These are phyloP conservation scores for Letharia lupina DNA, from an alignment of 495 filamentous ascomycete species.

Conservation along the genomic window DNA sequence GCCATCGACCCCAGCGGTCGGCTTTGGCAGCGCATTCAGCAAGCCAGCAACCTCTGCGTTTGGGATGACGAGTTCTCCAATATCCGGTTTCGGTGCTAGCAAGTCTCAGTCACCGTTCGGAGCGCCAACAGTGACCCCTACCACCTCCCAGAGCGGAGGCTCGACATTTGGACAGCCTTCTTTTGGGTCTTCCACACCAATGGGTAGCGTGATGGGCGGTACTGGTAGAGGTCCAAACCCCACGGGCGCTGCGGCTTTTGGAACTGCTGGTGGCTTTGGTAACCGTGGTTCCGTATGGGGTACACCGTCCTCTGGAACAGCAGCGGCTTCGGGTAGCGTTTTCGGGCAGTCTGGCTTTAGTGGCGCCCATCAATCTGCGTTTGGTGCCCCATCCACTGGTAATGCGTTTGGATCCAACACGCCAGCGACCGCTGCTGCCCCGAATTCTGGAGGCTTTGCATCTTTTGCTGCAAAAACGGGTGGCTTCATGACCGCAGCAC, in stretches of 20 bases:
- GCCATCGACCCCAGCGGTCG: slow-evolving; percentile 23
- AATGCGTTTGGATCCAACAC: slow-evolving; percentile 11
- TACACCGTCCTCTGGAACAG: slow-evolving; percentile 23
- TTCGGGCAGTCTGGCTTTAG: slow-evolving; percentile 31
- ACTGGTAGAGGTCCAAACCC: neutral
- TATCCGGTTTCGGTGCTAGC: slow-evolving; percentile 30
- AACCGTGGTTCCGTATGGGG: slow-evolving; percentile 38
- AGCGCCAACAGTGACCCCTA: slow-evolving; percentile 15
- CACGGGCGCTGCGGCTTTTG: slow-evolving; percentile 41
- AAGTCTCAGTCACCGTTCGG: slow-evolving; percentile 26
- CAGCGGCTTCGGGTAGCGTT: slow-evolving; percentile 20
- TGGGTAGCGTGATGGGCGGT: slow-evolving; percentile 21
- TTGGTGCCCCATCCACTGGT: slow-evolving; percentile 18
- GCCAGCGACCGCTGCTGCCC: slow-evolving; percentile 16
- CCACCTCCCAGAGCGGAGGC: slow-evolving; percentile 17
- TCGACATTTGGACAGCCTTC: slow-evolving; percentile 39
- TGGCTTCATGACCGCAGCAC: slow-evolving; percentile 44
- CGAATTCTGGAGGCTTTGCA: slow-evolving; percentile 44
- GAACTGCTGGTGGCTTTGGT: slow-evolving; percentile 37
- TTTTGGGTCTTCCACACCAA: slow-evolving; percentile 42
- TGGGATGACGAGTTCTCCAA: slow-evolving; percentile 10
- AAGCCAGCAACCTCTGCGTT: slow-evolving; percentile 14
- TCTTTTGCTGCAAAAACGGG: slow-evolving; percentile 47
- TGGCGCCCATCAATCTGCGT: slow-evolving; percentile 21
- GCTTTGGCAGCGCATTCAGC: slow-evolving; percentile 30